Evolutionary conservation across 768 basidiomycete species (phyloP).

Genomic region (Panaeolus cyanescens): DNA sequence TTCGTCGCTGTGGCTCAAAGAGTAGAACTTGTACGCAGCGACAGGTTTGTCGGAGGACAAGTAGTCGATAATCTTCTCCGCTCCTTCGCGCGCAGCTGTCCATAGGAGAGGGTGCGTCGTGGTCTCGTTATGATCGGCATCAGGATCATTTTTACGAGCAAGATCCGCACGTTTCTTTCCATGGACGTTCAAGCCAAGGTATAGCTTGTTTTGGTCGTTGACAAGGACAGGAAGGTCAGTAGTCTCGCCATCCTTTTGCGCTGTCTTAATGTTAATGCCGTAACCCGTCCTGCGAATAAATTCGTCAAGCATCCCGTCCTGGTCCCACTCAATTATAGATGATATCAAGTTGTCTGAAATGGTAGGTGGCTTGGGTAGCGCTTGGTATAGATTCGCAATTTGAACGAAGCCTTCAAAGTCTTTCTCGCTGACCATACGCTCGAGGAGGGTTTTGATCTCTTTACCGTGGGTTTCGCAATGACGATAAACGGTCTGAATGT

Average conservation of each 20-base stretch:
- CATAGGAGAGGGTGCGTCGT: constrained; percentile 37
- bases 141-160: constrained; percentile 50
- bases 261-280: constrained; percentile 33
- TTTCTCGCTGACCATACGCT: constrained; percentile 39
- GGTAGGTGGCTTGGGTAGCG: constrained; percentile 23
- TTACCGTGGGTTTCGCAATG: constrained; percentile 2
- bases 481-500: not conserved
- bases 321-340: constrained; percentile 40
- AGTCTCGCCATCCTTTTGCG: constrained; percentile 11
- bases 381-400: constrained; percentile 44
- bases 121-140: constrained; percentile 22
- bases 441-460: constrained; percentile 17
- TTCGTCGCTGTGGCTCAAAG: constrained; percentile 40
- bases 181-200: constrained; percentile 62
- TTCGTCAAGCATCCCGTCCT: constrained; percentile 54
- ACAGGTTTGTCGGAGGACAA: constrained; percentile 47
- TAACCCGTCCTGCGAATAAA: constrained; percentile 54
- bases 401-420: constrained; percentile 56
- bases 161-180: constrained; percentile 64
- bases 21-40: constrained; percentile 53
- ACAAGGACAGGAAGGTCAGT: constrained; percentile 21
- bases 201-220: constrained; percentile 44
- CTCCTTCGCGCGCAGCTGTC: constrained; percentile 37
- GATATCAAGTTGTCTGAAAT: constrained; percentile 20
- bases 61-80: constrained; percentile 45